Conservation (phyloP, 2,329 filamentous ascomycete genomes). For the Dichotomopilus funicola region DNA sequence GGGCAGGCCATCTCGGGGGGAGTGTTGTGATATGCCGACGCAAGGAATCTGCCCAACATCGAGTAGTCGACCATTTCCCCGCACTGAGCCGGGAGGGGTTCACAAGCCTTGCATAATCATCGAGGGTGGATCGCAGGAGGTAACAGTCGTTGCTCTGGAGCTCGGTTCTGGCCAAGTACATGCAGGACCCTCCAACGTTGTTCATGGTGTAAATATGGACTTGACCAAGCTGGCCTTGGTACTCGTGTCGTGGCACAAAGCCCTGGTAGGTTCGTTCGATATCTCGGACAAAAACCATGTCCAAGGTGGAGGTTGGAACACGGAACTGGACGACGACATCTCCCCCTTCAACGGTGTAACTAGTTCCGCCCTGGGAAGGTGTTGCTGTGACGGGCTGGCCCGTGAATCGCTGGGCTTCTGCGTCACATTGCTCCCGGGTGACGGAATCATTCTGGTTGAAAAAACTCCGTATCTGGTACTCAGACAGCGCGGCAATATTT, state of each 20-base stretch:
- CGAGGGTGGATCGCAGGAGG: neutral
- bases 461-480: too few species aligned
- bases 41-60: neutral
- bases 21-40: constrained; percentile 2
- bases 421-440: neutral
- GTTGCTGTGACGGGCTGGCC: neutral
- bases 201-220: neutral
- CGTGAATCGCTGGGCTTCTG: neutral
- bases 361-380: neutral
- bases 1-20: neutral
- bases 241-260: neutral
- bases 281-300: neutral
- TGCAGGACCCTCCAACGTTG: neutral
- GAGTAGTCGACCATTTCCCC: neutral
- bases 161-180: neutral
- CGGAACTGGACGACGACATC: neutral
- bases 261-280: constrained; percentile 1
- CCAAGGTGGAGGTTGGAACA: neutral
- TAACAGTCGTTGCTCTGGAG: neutral
- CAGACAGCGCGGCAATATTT: too few species aligned
- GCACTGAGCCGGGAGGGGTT: neutral
- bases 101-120: neutral
- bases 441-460: too few species aligned
- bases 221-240: neutral
- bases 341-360: neutral